Evolutionary conservation across 176 grass and related monocot species (phyloP).

Genomic region (Cenchrus fungigraminus): DNA sequence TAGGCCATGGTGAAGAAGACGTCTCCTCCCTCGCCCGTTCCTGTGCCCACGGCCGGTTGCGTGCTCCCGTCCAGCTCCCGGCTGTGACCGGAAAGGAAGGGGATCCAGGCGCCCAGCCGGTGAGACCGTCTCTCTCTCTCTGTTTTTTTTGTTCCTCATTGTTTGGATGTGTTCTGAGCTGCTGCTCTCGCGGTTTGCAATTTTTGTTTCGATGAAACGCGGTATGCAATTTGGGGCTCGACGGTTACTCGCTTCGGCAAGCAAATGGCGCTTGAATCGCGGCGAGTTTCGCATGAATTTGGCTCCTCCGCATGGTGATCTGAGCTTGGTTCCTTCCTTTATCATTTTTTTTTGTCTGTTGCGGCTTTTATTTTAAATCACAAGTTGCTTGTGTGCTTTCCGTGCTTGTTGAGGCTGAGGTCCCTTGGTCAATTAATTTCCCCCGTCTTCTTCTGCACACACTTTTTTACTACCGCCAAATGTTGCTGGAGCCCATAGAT

Average conservation of each 20-base stretch:
- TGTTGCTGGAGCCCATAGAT: slow-evolving; percentile 24
- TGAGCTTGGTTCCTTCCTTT: slow-evolving; percentile 7
- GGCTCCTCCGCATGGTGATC: slow-evolving; percentile 14
- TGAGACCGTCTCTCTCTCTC: slow-evolving; percentile 15
- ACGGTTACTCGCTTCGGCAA: background rate
- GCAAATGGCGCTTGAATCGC: slow-evolving; percentile 23
- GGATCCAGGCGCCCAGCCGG: slow-evolving; percentile 46
- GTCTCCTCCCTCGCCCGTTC: background rate
- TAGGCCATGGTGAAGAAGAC: background rate
- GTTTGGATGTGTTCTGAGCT: background rate
- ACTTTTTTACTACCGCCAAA: slow-evolving; percentile 14
- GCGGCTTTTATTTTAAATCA: slow-evolving; percentile 45
- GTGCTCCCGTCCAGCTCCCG: background rate
- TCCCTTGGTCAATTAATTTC: slow-evolving; percentile 13
- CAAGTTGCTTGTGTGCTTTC: slow-evolving; percentile 62
- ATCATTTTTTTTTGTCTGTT: slow-evolving; percentile 48
- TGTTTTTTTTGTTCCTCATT: background rate
- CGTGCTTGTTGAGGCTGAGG: slow-evolving; percentile 30
- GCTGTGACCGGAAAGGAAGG: slow-evolving; percentile 10
- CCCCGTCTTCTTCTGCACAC: background rate
- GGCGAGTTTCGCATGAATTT: slow-evolving; percentile 14
- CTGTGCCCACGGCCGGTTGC: background rate
- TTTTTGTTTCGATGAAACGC: too few species aligned
- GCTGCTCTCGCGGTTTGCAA: background rate
- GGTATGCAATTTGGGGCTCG: background rate